Base-by-base conservation (phyloP, 768 basidiomycete species). In the Clavulina sp. region DNA sequence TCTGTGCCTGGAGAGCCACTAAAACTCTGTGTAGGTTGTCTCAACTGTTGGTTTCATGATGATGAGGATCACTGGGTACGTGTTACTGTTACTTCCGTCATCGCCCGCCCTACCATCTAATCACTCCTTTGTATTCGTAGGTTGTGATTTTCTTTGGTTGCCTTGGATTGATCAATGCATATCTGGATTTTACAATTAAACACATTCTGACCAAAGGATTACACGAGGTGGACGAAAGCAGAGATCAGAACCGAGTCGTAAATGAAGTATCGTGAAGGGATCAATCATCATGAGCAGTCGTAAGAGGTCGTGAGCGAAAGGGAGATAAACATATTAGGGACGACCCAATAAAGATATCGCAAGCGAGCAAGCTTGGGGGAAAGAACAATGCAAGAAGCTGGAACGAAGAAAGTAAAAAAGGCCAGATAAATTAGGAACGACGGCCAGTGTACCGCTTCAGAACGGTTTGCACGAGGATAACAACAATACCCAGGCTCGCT, bases 41-140 rank as follows among this genome's bases (percentile, higher is more conserved):
- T 71, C 82, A n/a, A 87, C 85, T 0, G 69, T 92, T 41, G 89
- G 89, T 1, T 91, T 79, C 66, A 61, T 78, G 21, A 68, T 91
- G 51, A 86, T 85, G 81, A 71, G 68, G 57, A 64, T 70, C 32
- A 72, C 83, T 56, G 80, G 78, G 84, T 85, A 63, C 56, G 80
- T 55, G 2, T 41, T 19, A 6, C 5, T 47, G 6, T 19, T 7
- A 7, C 19, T 38, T 19, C 34, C n/a, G n/a, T n/a, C n/a, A n/a
- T n/a, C n/a, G n/a, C n/a, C n/a, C n/a, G n/a, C n/a, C n/a, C n/a
- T n/a, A n/a, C n/a, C n/a, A n/a, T n/a, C n/a, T n/a, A n/a, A n/a
- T n/a, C n/a, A n/a, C n/a, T n/a, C n/a, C n/a, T n/a, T n/a, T n/a
- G n/a, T n/a, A n/a, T n/a, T n/a, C n/a, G n/a, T n/a, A n/a, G n/a